Conservation (phyloP, 225 moss, liverwort and hornwort species). For the Antitrichia curtipendula region DNA sequence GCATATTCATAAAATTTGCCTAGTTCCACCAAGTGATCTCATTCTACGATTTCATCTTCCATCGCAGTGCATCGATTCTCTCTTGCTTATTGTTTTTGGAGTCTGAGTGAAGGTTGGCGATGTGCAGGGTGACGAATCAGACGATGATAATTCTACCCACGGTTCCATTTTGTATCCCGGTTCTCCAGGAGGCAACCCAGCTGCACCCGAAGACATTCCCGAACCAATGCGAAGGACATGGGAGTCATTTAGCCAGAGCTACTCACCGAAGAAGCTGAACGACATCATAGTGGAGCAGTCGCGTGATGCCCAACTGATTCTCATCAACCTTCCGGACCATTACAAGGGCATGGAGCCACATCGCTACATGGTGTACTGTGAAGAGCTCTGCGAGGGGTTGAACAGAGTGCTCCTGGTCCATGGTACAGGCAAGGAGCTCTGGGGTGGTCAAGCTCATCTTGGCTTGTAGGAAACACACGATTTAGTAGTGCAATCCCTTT, state of each 20-base stretch:
- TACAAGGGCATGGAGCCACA: conserved; percentile 69
- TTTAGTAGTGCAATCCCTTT: neutral
- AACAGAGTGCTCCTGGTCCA: conserved; percentile 64
- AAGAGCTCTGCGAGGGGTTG: conserved; percentile 65
- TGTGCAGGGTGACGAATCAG: conserved; percentile 9
- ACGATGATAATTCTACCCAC: conserved; percentile 5
- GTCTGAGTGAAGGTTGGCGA: neutral
- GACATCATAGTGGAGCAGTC: conserved; percentile 75
- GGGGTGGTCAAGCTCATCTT: conserved; percentile 54
- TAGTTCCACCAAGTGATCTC: neutral
- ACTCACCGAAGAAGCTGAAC: conserved; percentile 67
- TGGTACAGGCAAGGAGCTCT: conserved; percentile 83
- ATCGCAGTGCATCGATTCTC: neutral
- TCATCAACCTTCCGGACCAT: conserved; percentile 87
- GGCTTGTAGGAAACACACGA: conserved; percentile 2
- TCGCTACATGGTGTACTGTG: conserved; percentile 81
- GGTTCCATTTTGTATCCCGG: conserved; percentile 63
- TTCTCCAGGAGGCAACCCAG: conserved; percentile 40
- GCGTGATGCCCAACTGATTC: conserved; percentile 48
- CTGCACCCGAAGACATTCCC: conserved; percentile 26
- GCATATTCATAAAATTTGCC: neutral
- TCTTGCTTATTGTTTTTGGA: neutral
- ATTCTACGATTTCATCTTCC: neutral
- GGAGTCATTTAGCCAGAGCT: conserved; percentile 85
- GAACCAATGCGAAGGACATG: conserved; percentile 76